phyloP scores from a whole-genome alignment of 768 basidiomycete species.

The Thelephora aurantiotincta region DNA sequence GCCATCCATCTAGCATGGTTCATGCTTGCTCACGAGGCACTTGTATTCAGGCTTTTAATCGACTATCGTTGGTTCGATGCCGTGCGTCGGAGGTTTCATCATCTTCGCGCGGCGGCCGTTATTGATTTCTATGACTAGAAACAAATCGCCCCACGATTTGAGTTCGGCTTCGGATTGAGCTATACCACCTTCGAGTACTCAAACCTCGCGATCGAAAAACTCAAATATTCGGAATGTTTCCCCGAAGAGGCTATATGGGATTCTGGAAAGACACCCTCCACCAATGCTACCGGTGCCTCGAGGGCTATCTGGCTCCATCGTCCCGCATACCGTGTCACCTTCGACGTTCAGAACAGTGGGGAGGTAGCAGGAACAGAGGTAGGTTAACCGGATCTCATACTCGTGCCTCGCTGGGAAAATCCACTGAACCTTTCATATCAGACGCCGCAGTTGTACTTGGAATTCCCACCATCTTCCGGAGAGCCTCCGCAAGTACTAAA shows the following conservation, averaged over 20 bases:
- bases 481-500: slow-evolving; percentile 59
- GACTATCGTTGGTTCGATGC: slow-evolving; percentile 25
- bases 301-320: slow-evolving; percentile 58
- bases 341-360: slow-evolving; percentile 56
- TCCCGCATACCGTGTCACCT: slow-evolving; percentile 47
- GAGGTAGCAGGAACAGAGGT: slow-evolving; percentile 50
- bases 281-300: slow-evolving; percentile 41
- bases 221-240: slow-evolving; percentile 22
- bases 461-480: slow-evolving; percentile 44
- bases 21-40: background rate
- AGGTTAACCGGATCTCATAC: slow-evolving; percentile 7
- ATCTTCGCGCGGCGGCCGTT: background rate
- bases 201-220: slow-evolving; percentile 31
- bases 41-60: slow-evolving; percentile 11
- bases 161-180: slow-evolving; percentile 83
- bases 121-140: slow-evolving; percentile 20
- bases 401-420: background rate
- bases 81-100: slow-evolving; percentile 9
- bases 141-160: slow-evolving; percentile 67
- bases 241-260: slow-evolving; percentile 40
- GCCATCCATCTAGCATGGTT: background rate
- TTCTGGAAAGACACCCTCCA: slow-evolving; percentile 33
- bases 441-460: slow-evolving; percentile 66
- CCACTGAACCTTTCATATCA: slow-evolving; percentile 11
- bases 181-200: slow-evolving; percentile 76